A percentile compares a stretch with the other conserved stretches of the same genome.
Evolutionary conservation across 768 basidiomycete species (phyloP).

Genomic region (Amanita fuliginea): DNA sequence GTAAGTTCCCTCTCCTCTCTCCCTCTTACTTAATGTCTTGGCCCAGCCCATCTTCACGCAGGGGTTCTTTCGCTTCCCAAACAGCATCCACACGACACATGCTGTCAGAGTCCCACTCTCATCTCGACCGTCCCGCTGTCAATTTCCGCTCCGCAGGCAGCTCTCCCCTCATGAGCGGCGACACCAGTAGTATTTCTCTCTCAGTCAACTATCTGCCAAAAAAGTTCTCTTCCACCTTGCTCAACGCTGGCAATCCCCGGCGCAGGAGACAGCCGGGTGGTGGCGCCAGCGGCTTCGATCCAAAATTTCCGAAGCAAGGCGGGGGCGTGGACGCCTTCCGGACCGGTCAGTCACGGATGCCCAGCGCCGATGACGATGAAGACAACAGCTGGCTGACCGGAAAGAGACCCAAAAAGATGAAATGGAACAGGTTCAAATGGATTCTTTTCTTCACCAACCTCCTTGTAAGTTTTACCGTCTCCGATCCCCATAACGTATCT

Average conservation of each 20-base stretch:
- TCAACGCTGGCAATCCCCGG: conserved; percentile 27
- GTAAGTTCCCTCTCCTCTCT: not conserved
- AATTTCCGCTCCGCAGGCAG: not conserved
- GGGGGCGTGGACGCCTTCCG: conserved; percentile 60
- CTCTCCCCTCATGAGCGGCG: conserved; percentile 15
- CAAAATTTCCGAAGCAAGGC: conserved; percentile 44
- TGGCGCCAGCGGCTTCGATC: conserved; percentile 16
- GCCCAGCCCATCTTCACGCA: not conserved
- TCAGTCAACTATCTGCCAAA: conserved; percentile 66
- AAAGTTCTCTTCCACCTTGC: conserved; percentile 50
- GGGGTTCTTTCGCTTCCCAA: conserved; percentile 1
- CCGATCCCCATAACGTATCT: not conserved
- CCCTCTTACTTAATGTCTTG: not conserved
- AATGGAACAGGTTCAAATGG: conserved; percentile 87
- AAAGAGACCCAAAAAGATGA: conserved; percentile 22
- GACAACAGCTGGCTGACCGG: conserved; percentile 6
- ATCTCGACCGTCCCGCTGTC: not conserved
- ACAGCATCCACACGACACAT: not conserved
- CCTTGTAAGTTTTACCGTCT: conserved; percentile 18
- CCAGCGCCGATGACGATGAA: conserved; percentile 35
- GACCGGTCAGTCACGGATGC: conserved; percentile 40
- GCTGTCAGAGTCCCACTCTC: not conserved
- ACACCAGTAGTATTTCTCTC: conserved; percentile 48
- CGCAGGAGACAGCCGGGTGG: conserved; percentile 20
- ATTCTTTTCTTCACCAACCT: conserved; percentile 52